A percentile compares a stretch with the other conserved stretches of the same genome.
Evolutionary conservation across 306 rosid genomes (phyloP).

Genomic region (Sophora flavescens): DNA sequence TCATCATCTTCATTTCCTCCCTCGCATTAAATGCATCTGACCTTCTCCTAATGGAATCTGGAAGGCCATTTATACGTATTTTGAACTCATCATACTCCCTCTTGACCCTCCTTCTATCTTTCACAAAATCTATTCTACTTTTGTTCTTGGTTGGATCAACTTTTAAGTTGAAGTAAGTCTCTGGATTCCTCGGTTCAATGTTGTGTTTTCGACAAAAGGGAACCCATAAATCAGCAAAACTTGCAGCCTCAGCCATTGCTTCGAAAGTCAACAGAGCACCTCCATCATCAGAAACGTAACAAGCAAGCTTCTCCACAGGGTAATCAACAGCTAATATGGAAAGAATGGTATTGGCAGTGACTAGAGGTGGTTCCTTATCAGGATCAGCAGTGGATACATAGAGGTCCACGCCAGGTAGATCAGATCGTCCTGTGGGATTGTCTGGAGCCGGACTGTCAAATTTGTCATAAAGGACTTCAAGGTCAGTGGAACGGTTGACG

Average conservation of each 20-base stretch:
- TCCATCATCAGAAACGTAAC: constrained; percentile 66
- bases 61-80: constrained; percentile 62
- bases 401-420: constrained; percentile 55
- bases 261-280: constrained; percentile 64
- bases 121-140: constrained; percentile 57
- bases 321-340: constrained; percentile 61
- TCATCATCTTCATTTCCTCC: constrained; percentile 68
- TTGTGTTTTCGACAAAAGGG: constrained; percentile 64
- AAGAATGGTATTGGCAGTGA: constrained; percentile 64
- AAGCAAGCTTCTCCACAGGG: constrained; percentile 63
- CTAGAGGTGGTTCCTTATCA: constrained; percentile 61
- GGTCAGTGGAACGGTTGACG: constrained; percentile 55
- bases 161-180: constrained; percentile 53
- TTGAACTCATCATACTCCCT: constrained; percentile 69
- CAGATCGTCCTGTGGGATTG: constrained; percentile 65
- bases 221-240: constrained; percentile 67
- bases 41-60: constrained; percentile 64
- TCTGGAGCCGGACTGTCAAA: constrained; percentile 53
- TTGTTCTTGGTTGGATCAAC: constrained; percentile 66
- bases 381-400: constrained; percentile 68
- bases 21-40: constrained; percentile 67
- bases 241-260: constrained; percentile 72
- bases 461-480: constrained; percentile 55
- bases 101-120: constrained; percentile 63
- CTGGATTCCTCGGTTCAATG: constrained; percentile 66